A percentile compares a stretch with the other conserved stretches of the same genome.
Evolutionary conservation across 176 grass and related monocot species (phyloP).

Genomic region (Cenchrus americanus): DNA sequence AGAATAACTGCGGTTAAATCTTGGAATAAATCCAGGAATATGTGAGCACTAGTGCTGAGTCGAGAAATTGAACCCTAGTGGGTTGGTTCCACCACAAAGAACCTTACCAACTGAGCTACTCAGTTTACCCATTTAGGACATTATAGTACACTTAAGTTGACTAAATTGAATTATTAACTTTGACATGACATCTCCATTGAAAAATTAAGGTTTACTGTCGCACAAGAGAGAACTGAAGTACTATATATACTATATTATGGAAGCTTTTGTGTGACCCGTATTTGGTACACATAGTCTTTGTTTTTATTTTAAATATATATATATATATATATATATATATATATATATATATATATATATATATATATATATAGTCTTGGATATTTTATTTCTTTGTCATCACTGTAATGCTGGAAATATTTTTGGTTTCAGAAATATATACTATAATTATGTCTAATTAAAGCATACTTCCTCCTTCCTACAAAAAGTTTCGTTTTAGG

Average conservation of each 20-base stretch:
- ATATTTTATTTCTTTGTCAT: background rate
- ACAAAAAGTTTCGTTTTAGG: no score
- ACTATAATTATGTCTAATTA: background rate
- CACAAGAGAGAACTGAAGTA: background rate
- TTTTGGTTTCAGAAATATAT: no score
- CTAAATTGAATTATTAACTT: constrained; percentile 8
- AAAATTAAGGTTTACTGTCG: background rate
- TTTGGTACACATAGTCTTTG: background rate
- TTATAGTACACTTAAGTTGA: constrained; percentile 35
- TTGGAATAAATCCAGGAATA: no score
- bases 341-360: background rate
- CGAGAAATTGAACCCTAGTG: no score
- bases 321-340: background rate
- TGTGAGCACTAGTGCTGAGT: no score
- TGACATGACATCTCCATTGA: constrained; percentile 38
- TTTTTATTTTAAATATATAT: background rate
- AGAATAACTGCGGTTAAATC: no score
- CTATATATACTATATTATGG: background rate
- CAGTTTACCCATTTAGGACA: no score
- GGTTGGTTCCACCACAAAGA: no score
- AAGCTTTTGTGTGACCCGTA: background rate
- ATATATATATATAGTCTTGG: background rate
- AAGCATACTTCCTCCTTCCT: no score
- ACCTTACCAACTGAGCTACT: no score
- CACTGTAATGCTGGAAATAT: no score